These are phyloP conservation scores for Cytospora chrysosperma DNA, from an alignment of 2,329 filamentous ascomycete genomes.

Conservation along the genomic window DNA sequence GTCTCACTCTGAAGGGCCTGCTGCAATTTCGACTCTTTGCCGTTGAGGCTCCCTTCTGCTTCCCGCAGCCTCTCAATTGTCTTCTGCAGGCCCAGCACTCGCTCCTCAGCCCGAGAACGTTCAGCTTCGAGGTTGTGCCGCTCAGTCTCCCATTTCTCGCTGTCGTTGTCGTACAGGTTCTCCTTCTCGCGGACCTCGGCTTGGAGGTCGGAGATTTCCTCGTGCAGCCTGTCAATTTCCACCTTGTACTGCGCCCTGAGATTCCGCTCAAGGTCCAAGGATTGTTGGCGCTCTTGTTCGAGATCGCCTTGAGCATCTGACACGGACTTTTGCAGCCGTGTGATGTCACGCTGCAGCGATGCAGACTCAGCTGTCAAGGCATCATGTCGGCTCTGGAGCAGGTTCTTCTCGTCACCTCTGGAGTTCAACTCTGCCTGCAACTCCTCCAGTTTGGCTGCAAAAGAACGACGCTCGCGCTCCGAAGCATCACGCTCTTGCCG, in stretches of 20 bases:
- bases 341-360: slow-evolving; percentile 64
- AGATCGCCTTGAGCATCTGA: slow-evolving; percentile 49
- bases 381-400: slow-evolving; percentile 68
- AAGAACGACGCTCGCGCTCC: slow-evolving; percentile 38
- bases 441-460: slow-evolving; percentile 52
- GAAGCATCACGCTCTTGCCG: slow-evolving; percentile 43
- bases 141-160: slow-evolving; percentile 70
- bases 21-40: slow-evolving; percentile 66
- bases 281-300: slow-evolving; percentile 55
- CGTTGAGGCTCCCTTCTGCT: slow-evolving; percentile 64
- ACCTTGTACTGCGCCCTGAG: slow-evolving; percentile 53
- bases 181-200: slow-evolving; percentile 68
- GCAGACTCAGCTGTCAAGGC: slow-evolving; percentile 64
- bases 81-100: slow-evolving; percentile 64
- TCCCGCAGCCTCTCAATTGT: slow-evolving; percentile 70
- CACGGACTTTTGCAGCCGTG: slow-evolving; percentile 46
- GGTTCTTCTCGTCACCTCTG: slow-evolving; percentile 63
- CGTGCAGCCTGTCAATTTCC: slow-evolving; percentile 54
- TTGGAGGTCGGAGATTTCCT: slow-evolving; percentile 62
- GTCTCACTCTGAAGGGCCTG: slow-evolving; percentile 68
- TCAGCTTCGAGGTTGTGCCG: slow-evolving; percentile 65
- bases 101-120: slow-evolving; percentile 65
- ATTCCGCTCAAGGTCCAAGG: slow-evolving; percentile 59
- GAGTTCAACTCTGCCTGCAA: slow-evolving; percentile 59
- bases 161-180: slow-evolving; percentile 67